These are phyloP conservation scores for Suillus subaureus DNA, from an alignment of 768 basidiomycete genomes.

Conservation along the genomic window DNA sequence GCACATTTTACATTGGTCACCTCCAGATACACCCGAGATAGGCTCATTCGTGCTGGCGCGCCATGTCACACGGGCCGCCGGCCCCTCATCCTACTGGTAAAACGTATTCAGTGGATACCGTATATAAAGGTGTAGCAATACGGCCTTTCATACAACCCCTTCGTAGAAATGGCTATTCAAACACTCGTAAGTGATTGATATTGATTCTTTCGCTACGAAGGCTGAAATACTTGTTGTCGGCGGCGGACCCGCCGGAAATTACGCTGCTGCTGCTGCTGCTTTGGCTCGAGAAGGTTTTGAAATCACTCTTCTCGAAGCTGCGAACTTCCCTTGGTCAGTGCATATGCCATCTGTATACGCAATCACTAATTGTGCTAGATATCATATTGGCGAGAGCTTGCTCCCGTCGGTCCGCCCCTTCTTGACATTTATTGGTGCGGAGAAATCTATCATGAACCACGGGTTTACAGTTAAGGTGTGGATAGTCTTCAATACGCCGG, in stretches of 20 bases:
- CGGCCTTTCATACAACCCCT: not conserved
- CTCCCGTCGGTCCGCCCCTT: slow-evolving; percentile 63
- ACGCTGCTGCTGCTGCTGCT: slow-evolving; percentile 57
- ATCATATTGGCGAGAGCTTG: slow-evolving; percentile 61
- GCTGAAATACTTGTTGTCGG: slow-evolving; percentile 22
- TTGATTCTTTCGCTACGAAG: not conserved
- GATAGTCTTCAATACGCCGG: not conserved
- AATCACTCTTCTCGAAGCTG: slow-evolving; percentile 54
- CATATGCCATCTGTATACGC: slow-evolving; percentile 39
- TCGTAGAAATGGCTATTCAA: not conserved
- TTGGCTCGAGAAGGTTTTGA: slow-evolving; percentile 30
- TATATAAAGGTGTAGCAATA: not conserved
- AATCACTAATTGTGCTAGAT: slow-evolving; percentile 33
- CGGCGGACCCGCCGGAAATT: slow-evolving; percentile 60
- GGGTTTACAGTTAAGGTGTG: slow-evolving; percentile 54
- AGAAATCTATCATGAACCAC: slow-evolving; percentile 48
- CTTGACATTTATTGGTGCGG: slow-evolving; percentile 58
- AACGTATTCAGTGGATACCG: not conserved
- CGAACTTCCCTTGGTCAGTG: slow-evolving; percentile 51
- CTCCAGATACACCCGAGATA: no score
- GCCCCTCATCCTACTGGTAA: no score
- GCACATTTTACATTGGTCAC: not conserved
- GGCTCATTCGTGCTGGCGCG: not conserved
- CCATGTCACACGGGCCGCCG: no score
- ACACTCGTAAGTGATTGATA: not conserved